Conservation (phyloP, 2,329 filamentous ascomycete species). For the Neurospora sp. region DNA sequence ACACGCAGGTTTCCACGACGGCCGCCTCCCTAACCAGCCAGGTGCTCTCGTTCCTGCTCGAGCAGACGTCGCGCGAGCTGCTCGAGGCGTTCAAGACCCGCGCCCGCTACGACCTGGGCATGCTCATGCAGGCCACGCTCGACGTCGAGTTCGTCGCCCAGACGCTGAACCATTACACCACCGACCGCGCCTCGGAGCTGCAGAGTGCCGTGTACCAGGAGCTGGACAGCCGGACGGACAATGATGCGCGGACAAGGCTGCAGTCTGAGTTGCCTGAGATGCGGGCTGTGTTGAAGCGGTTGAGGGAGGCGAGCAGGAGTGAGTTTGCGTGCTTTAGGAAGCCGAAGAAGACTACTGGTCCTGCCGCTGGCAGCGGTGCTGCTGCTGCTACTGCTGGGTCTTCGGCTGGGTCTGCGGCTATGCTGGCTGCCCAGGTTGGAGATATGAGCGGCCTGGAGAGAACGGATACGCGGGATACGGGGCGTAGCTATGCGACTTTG, state of each 20-base stretch:
- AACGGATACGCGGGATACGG: constrained; percentile 12
- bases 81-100: constrained; percentile 67
- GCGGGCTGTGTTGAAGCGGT: constrained; percentile 73
- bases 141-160: constrained; percentile 97
- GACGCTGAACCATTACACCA: constrained; percentile 82
- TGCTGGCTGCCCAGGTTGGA: background rate
- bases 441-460: constrained; percentile 8
- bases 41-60: constrained; percentile 78
- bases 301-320: constrained; percentile 71
- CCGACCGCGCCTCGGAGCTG: constrained; percentile 66
- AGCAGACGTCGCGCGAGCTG: constrained; percentile 70
- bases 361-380: background rate
- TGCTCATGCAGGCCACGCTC: constrained; percentile 91
- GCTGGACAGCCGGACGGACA: constrained; percentile 80
- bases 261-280: constrained; percentile 86
- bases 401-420: background rate
- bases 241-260: constrained; percentile 66
- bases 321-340: constrained; percentile 83
- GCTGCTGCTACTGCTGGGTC: background rate
- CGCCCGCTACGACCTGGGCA: constrained; percentile 60
- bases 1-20: constrained; percentile 79
- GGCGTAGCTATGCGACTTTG: constrained; percentile 9
- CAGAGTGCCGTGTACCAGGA: constrained; percentile 90
- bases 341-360: constrained; percentile 33
- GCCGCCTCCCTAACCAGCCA: constrained; percentile 65